Evolutionary conservation across 345 rosid species (phyloP), one percentile per base, ranked within the genome.

Genomic region (Crucihimalaya himalaica): DNA sequence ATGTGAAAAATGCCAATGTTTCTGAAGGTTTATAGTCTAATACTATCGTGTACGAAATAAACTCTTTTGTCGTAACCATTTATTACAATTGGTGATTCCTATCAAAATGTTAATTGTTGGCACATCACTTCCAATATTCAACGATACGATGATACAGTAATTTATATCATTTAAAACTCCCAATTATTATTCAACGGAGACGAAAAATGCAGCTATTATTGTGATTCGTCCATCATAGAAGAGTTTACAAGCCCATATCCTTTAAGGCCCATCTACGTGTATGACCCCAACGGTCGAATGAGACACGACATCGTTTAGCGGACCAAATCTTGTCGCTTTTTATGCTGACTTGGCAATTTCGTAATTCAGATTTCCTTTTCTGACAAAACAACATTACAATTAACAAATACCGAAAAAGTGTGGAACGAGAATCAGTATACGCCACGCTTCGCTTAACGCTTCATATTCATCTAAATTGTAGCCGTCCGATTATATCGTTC

Each of bases 291-390:
- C 76, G 80, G 77, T 77, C 73, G 61, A 57, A 43, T 48, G 5
- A 1, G 29, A 71, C 37, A 66, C 73, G 58, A 65, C 58, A 66
- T 66, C 70, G 73, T 72, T 51, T 31, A 32, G 27, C 12, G 43
- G 16, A 27, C 45, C 61, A 10, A 52, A 3, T 63, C 14, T 61
- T 76, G 78, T 79, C 82, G 68, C 65, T 72, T 68, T 72, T 46
- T 63, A 39, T 27, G 81, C 66, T 71, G 62, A 56, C 75, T 62
- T 62, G 76, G 71, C 81, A 59, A 40, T 40, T 64, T 76, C 71
- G 78, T 71, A 63, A 53, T 37, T 37, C 59, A 68, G 74, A 45
- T 80, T 72, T 61, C 23, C 69, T 64, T 70, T 46, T 20, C 80
- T 77, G 76, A 70, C 72, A 70, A 64, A 64, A 65, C 40, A 70